Evolutionary conservation across 2,329 filamentous ascomycete species (phyloP).

Genomic region (Diaporthe longicolla): DNA sequence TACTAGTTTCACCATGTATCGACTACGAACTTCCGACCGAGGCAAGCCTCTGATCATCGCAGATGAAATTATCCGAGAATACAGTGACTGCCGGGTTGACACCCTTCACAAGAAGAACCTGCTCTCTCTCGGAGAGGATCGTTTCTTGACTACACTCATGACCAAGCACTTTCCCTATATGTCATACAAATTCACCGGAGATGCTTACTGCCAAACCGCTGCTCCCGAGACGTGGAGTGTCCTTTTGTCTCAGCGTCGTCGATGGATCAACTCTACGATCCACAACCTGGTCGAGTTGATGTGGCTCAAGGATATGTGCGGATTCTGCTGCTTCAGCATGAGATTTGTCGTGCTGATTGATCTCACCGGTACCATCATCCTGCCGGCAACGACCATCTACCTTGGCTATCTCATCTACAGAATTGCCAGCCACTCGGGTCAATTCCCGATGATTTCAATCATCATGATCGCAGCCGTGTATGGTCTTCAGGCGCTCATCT

Average conservation of each 20-base stretch:
- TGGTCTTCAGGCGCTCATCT: conserved; percentile 95
- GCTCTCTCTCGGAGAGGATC: conserved; percentile 94
- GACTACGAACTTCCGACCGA: conserved; percentile 91
- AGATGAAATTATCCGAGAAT: conserved; percentile 88
- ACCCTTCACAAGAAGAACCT: conserved; percentile 98
- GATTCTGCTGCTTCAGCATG: conserved; percentile 99
- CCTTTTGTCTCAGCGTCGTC: conserved; percentile 94
- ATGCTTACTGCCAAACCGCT: conserved; percentile 93
- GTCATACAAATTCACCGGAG: conserved; percentile 95
- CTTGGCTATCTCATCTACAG: conserved; percentile 89
- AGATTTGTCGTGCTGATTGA: conserved; percentile 96
- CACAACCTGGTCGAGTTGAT: conserved; percentile 96
- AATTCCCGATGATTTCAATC: conserved; percentile 89
- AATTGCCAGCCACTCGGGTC: conserved; percentile 77
- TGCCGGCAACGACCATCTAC: conserved; percentile 90
- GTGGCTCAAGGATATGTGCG: conserved; percentile 92
- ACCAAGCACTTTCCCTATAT: conserved; percentile 96
- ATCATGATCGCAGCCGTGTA: conserved; percentile 93
- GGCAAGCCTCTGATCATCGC: conserved; percentile 95
- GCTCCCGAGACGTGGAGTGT: conserved; percentile 96
- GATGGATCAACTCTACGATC: conserved; percentile 99
- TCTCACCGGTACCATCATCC: conserved; percentile 90
- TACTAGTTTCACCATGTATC: conserved; percentile 97
- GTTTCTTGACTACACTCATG: conserved; percentile 97
- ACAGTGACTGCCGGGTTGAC: conserved; percentile 89